Conservation (phyloP, 768 basidiomycete genomes). For the Mycena kentingensis region DNA sequence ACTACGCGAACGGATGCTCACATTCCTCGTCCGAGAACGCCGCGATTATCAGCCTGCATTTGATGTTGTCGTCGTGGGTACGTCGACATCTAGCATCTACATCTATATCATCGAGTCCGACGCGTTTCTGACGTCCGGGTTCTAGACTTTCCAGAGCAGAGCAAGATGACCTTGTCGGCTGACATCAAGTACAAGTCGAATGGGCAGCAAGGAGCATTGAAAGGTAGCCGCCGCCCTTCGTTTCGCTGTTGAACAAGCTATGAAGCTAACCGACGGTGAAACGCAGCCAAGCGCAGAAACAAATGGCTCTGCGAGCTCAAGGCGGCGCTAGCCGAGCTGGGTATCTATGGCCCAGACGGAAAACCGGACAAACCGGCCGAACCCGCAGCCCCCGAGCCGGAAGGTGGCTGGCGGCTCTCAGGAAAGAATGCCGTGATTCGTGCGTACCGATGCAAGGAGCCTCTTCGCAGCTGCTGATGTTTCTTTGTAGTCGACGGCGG, state of each 20-base stretch:
- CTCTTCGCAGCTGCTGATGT: slow-evolving; percentile 1
- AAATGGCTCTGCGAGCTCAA: slow-evolving; percentile 93
- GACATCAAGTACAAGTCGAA: slow-evolving; percentile 92
- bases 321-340: slow-evolving; percentile 61
- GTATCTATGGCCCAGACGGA: slow-evolving; percentile 69
- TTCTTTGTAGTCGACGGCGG: slow-evolving; percentile 38
- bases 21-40: slow-evolving; percentile 67
- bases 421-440: slow-evolving; percentile 55
- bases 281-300: slow-evolving; percentile 73
- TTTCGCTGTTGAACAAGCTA: not conserved
- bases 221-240: slow-evolving; percentile 43
- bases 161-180: slow-evolving; percentile 71
- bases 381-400: slow-evolving; percentile 31
- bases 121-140: slow-evolving; percentile 9
- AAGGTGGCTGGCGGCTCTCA: slow-evolving; percentile 51
- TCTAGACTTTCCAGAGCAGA: slow-evolving; percentile 77
- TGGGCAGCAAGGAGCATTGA: slow-evolving; percentile 75
- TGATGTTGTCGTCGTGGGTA: slow-evolving; percentile 70
- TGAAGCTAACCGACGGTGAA: slow-evolving; percentile 17
- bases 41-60: slow-evolving; percentile 78
- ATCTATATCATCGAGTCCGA: slow-evolving; percentile 1
- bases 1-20: slow-evolving; percentile 77
- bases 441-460: slow-evolving; percentile 31
- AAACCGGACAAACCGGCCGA: slow-evolving; percentile 53
- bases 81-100: slow-evolving; percentile 6